Evolutionary conservation across 257 asterid species (phyloP).

Genomic region (Nicotiana tomentosiformis): DNA sequence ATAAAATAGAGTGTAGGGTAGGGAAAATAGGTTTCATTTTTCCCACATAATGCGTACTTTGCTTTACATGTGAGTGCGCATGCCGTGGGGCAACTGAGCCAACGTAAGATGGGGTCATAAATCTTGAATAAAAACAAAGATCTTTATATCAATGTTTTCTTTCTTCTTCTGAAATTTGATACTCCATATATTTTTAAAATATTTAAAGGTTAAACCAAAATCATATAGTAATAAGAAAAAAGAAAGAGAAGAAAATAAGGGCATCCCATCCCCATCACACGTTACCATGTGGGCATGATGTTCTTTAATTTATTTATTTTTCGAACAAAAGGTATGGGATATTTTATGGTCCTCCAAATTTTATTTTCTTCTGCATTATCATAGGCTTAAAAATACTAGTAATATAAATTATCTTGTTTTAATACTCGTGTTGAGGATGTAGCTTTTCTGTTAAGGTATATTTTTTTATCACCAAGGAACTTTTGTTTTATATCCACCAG

Average conservation of each 20-base stretch:
- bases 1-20: background rate
- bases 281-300: constrained; percentile 38
- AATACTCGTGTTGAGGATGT: background rate
- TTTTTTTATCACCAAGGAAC: too few relatives aligned
- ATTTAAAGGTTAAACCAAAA: background rate
- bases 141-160: background rate
- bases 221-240: constrained; percentile 11
- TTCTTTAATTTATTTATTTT: constrained; percentile 12
- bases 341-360: constrained; percentile 25
- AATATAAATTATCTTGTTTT: background rate
- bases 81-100: constrained; percentile 29
- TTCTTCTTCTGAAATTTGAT: background rate
- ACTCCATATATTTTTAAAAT: background rate
- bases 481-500: too few relatives aligned
- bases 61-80: constrained; percentile 33
- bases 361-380: background rate
- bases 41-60: constrained; percentile 25
- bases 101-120: constrained; percentile 1
- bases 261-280: constrained; percentile 52
- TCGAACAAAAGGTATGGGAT: constrained; percentile 29
- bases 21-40: background rate
- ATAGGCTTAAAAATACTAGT: background rate
- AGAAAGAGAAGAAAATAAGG: constrained; percentile 32
- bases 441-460: background rate
- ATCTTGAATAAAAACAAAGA: constrained; percentile 4